phyloP scores from a whole-genome alignment of 441 rosid species.

The Gossypium trilobum region DNA sequence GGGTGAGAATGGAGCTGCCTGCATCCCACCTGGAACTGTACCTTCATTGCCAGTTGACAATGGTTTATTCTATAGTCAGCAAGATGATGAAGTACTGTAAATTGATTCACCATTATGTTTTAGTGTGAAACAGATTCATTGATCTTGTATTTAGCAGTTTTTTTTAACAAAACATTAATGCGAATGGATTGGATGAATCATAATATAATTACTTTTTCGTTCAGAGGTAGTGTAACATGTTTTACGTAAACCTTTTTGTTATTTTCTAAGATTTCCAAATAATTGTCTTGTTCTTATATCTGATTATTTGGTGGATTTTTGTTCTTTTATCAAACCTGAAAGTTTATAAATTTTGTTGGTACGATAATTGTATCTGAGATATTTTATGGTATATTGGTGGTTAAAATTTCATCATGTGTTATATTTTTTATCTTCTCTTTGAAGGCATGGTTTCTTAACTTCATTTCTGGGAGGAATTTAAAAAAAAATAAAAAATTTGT shows the following conservation, averaged over 20 bases:
- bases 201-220: background rate
- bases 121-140: background rate
- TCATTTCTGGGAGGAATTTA: too few relatives aligned
- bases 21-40: conserved; percentile 90
- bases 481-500: too few relatives aligned
- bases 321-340: background rate
- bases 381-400: too few relatives aligned
- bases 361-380: too few relatives aligned
- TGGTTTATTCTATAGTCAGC: conserved; percentile 48
- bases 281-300: background rate
- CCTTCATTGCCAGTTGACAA: conserved; percentile 67
- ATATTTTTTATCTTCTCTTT: too few relatives aligned
- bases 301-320: background rate
- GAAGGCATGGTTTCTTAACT: too few relatives aligned
- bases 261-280: background rate
- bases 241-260: background rate
- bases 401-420: too few relatives aligned
- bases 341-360: too few relatives aligned
- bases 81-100: conserved; percentile 68
- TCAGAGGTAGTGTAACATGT: background rate
- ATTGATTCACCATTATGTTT: background rate
- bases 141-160: background rate
- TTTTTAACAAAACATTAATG: background rate
- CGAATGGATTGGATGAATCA: background rate
- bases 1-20: conserved; percentile 84